Evolutionary conservation across 768 basidiomycete species (phyloP), one percentile per base, ranked within the genome.

Genomic region (Pleurotus platypus): DNA sequence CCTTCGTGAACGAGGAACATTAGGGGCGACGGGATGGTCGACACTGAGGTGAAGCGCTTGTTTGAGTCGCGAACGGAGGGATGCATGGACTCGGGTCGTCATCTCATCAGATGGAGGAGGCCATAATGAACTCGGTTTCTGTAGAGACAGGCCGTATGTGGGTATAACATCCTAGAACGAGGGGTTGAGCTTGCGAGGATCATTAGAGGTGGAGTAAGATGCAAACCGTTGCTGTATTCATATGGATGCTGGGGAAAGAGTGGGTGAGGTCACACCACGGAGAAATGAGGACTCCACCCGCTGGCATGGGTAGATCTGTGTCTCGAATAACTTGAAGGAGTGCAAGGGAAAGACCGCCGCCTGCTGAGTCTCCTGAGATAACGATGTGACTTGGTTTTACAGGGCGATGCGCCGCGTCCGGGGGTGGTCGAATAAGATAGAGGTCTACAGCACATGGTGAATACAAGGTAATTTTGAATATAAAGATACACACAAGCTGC

Each of bases 241-340:
- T 74, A 64, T 92, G 81, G 46, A 95, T 81, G 63, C 90, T 93
- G 0, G 93, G 91, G 70, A 98, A 98, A 0, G 92, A 94, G 69
- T 98, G 97, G 0, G 92, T 95, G n/a, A 98, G 72, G 70, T 82
- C 82, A 67, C 79, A 90, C 91, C 96, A 98, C 0, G 97, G 97
- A 24, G 92, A 94, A 61, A 98, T 89, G 40, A 98, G 74, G 15
- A 96, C 78, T 1, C 86, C 94, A 5, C 94, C 97, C 2, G 94
- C 92, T 3, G 95, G 96, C 46, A 81, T 61, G 4, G 94, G 94
- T 20, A 95, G 75, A 2, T 83, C 86, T 0, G 81, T 72, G 69
- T 99, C 97, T 13, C 97, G 89, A 47, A 99, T 82, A 8, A 90
- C 78, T 70, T 94, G 92, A 3, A 99, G 78, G 26, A 97, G 76